A percentile compares a stretch with the other conserved stretches of the same genome.
Evolutionary conservation across 2,329 filamentous ascomycete genomes (phyloP).

Genomic region (Aspergillus caelatus): DNA sequence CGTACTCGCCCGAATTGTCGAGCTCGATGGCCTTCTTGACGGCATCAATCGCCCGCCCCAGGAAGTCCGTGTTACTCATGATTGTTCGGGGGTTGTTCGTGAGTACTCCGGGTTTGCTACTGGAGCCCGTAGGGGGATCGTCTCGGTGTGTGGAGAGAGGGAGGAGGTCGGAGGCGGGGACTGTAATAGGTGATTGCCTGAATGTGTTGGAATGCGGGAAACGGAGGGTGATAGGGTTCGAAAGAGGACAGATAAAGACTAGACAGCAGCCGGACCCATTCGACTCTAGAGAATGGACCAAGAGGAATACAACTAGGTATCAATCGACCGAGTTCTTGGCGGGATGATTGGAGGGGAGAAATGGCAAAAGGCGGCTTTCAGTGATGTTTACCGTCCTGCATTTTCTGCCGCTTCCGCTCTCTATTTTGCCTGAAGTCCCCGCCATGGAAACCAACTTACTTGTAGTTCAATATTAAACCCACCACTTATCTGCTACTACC

Average conservation of each 20-base stretch:
- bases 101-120: background rate
- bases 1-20: slow-evolving; percentile 94
- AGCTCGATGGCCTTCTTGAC: slow-evolving; percentile 97
- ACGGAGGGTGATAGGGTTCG: background rate
- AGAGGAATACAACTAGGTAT: background rate
- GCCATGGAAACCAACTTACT: slow-evolving; percentile 4
- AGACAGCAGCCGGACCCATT: background rate
- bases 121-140: background rate
- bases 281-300: slow-evolving; percentile 8
- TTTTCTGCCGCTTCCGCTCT: slow-evolving; percentile 16
- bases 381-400: slow-evolving; percentile 22
- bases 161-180: slow-evolving; percentile 11
- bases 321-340: background rate
- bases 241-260: background rate
- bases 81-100: slow-evolving; percentile 32
- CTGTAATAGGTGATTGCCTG: background rate
- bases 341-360: slow-evolving; percentile 7
- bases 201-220: background rate
- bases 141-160: background rate
- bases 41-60: slow-evolving; percentile 92
- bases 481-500: slow-evolving; percentile 24
- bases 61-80: slow-evolving; percentile 97
- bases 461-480: slow-evolving; percentile 7
- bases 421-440: slow-evolving; percentile 30
- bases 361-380: slow-evolving; percentile 16